Evolutionary conservation across 2,329 filamentous ascomycete genomes (phyloP).

Genomic region (Raffaelea albimanens): DNA sequence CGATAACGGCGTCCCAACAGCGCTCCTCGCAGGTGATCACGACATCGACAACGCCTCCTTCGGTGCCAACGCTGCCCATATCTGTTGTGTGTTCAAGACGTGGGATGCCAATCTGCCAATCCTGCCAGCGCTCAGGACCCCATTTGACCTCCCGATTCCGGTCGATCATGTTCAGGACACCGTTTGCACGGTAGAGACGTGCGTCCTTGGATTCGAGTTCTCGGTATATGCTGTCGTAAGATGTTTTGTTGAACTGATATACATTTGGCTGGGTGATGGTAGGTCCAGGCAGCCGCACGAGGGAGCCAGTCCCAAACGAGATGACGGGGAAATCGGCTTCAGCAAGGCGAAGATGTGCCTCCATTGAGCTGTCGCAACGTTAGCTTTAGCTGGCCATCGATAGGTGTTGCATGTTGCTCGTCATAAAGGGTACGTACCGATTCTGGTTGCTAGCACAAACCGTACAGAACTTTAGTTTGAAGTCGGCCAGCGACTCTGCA

Average conservation of each 20-base stretch:
- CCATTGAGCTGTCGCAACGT: slow-evolving; percentile 66
- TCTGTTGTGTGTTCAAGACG: slow-evolving; percentile 67
- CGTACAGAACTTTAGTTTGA: slow-evolving; percentile 92
- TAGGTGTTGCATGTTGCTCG: not conserved
- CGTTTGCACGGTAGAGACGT: slow-evolving; percentile 81
- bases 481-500: slow-evolving; percentile 47
- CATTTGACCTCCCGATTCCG: slow-evolving; percentile 88
- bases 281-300: slow-evolving; percentile 86
- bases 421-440: slow-evolving; percentile 45
- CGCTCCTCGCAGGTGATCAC: slow-evolving; percentile 97
- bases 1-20: slow-evolving; percentile 96
- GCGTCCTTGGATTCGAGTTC: slow-evolving; percentile 81
- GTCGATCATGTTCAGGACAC: slow-evolving; percentile 90
- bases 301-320: slow-evolving; percentile 91
- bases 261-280: slow-evolving; percentile 91
- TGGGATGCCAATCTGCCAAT: slow-evolving; percentile 85
- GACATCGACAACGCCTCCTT: slow-evolving; percentile 83
- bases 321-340: slow-evolving; percentile 87
- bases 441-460: slow-evolving; percentile 99
- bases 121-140: slow-evolving; percentile 95
- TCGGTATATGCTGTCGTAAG: slow-evolving; percentile 88
- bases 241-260: slow-evolving; percentile 95
- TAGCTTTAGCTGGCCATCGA: not conserved
- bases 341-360: slow-evolving; percentile 90
- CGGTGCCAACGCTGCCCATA: slow-evolving; percentile 69